Conservation (phyloP, 768 basidiomycete species). For the Boletus barrowsii region DNA sequence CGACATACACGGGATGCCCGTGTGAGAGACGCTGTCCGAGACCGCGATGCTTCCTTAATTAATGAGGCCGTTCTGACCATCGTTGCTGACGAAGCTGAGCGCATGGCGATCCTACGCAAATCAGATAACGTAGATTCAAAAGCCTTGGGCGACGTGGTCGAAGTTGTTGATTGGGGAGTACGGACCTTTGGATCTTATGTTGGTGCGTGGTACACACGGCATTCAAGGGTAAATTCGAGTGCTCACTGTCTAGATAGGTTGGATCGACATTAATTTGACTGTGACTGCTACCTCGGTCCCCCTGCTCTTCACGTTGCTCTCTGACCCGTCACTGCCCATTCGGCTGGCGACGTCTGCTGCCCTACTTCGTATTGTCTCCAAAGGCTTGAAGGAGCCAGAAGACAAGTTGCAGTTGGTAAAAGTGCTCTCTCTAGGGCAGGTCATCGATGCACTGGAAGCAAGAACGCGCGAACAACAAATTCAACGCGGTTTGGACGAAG, state of each 20-base stretch:
- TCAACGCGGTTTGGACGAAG: constrained; percentile 49
- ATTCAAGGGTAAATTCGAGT: neutral
- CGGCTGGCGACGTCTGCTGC: constrained; percentile 81
- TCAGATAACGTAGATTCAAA: constrained; percentile 40
- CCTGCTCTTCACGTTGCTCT: constrained; percentile 78
- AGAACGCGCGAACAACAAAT: constrained; percentile 68
- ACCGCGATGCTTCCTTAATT: constrained; percentile 80
- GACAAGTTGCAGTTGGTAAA: constrained; percentile 90
- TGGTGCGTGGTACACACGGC: constrained; percentile 53
- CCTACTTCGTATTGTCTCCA: constrained; percentile 78
- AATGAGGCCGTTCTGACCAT: constrained; percentile 87
- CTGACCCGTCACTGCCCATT: constrained; percentile 72
- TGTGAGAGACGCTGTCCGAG: constrained; percentile 87
- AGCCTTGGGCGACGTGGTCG: constrained; percentile 58
- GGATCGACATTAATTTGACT: constrained; percentile 97
- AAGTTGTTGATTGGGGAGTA: constrained; percentile 90
- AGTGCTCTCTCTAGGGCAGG: constrained; percentile 80
- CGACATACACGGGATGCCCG: constrained; percentile 80
- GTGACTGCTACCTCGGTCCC: constrained; percentile 88
- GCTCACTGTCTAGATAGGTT: constrained; percentile 52
- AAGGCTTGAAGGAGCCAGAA: constrained; percentile 87
- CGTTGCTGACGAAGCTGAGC: constrained; percentile 65
- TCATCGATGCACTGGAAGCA: constrained; percentile 76
- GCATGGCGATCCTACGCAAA: constrained; percentile 53
- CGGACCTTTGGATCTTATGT: constrained; percentile 91